phyloP scores from a whole-genome alignment of 768 basidiomycete genomes.

The Auriculariales sp. region DNA sequence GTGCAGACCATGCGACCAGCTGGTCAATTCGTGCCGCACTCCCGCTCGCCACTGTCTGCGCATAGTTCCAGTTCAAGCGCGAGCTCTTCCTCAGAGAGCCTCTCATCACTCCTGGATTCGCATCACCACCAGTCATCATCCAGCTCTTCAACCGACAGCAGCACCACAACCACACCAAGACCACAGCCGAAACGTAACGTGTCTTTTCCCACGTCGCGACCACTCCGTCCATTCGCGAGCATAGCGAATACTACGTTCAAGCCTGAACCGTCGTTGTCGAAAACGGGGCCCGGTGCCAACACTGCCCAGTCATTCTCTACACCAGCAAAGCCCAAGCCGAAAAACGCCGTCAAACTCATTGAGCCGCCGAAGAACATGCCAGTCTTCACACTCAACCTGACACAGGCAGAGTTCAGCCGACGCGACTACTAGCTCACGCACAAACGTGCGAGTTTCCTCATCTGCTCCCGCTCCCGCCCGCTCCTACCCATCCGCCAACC shows the following conservation, averaged over 20 bases:
- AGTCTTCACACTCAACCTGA: conserved; percentile 60
- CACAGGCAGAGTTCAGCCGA: conserved; percentile 62
- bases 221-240: conserved; percentile 64
- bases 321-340: background rate
- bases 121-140: too few species aligned
- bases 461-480: background rate
- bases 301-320: background rate
- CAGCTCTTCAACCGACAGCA: conserved; percentile 43
- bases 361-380: conserved; percentile 62
- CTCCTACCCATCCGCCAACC: background rate
- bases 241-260: conserved; percentile 28
- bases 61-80: too few species aligned
- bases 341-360: conserved; percentile 53
- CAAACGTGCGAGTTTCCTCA: background rate
- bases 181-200: conserved; percentile 26
- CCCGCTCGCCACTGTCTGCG: background rate
- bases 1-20: too few species aligned
- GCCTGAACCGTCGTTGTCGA: background rate
- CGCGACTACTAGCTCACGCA: background rate
- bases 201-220: conserved; percentile 57
- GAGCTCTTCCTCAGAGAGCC: background rate
- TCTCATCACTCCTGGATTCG: background rate
- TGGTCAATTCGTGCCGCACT: background rate
- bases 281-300: background rate
- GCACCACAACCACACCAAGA: conserved; percentile 21